Evolutionary conservation across 106 monocot species (phyloP), one percentile per base, ranked within the genome.

Genomic region (Allium sativum): DNA sequence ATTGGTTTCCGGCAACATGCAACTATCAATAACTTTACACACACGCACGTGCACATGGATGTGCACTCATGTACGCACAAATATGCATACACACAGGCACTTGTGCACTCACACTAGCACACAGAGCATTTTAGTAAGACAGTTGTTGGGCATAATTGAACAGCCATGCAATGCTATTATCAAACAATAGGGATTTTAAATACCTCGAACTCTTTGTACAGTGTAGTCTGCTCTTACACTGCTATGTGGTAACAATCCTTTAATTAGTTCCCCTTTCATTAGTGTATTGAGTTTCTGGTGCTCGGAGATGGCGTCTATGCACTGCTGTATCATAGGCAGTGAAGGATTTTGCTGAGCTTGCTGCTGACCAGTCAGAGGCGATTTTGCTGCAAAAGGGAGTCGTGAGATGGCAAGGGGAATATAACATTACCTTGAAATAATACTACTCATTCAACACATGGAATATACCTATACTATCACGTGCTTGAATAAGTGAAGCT

Each of bases 261-360:
- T 95, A 43, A 95, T 73, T 52, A 95, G 70, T 45, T 95, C 95
- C 56, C 90, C 95, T 74, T 95, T 95, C 95, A 95, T 87, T 45
- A 95, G 69, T 45, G 87, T 68, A 51, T 90, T 87, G 14, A 95
- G 95, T 75, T 84, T 84, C 65, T 90, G 90, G 61, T 95, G 84
- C 53, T 95, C 95, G 19, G 81, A 82, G 61, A 95, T 84, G 60
- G 84, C 81, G 82, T 90, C 87, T 14, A 95, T 31, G 58, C 95
- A 90, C 65, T 82, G 72, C 42, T 90, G 95, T 63, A 95, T 74
- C 42, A 77, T 15, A 63, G 84, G 81, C 22, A 81, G 65, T 44
- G 68, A 68, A 21, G 86, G 75, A 63, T 73, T 90, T 66, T 70
- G 83, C 43, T 81, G 82, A 51, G 45, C 62, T 41, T 76, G 69